Evolutionary conservation across 257 asterid species (phyloP), one percentile per base, ranked within the genome.

Genomic region (Galeopsis tetrahit): DNA sequence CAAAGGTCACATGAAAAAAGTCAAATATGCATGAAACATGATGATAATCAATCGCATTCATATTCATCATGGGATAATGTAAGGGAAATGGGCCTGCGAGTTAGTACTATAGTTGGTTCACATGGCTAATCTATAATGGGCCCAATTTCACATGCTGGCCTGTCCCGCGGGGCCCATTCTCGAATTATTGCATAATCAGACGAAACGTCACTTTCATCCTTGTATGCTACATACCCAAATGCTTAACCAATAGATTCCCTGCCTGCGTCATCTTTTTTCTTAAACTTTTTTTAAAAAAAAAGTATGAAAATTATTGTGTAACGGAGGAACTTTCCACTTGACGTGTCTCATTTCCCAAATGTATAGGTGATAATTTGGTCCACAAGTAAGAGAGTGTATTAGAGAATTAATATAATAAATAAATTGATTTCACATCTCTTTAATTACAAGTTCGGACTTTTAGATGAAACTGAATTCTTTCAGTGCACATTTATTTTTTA

Each of bases 1-100:
- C 84, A 75, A 81, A 34, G 61, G 84, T 81, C 86, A 71, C 83
- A 77, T 84, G 83, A 60, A 35, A 21, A 34, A 64, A 65, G 68
- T 31, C 63, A 36, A 70, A 32, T 7, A 21, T 49, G 70, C 39
- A 44, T 39, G 72, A 70, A 48, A 79, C 68, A 66, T 39, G 73
- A 60, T 49, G 70, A 78, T 39, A 61, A 61, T 60, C 66, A 40
- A 60, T 69, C 63, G 14, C 57, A 33, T 21, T 70, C 46, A 28
- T 60, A 13, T 8, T 39, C 10, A 61, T 39, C 10, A 61, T 67
- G 66, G 66, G 78, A 75, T 71, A 71, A 67, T 64, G 65, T 17
- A 62, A 39, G 46, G 57, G 52, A 75, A 60, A 36, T 66, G 66
- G 78, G 73, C 77, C 69, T 71, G 69, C 39, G 68, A 67, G 44